Conservation (phyloP, 2,329 filamentous ascomycete genomes). For the Dichotomopilus funicola region DNA sequence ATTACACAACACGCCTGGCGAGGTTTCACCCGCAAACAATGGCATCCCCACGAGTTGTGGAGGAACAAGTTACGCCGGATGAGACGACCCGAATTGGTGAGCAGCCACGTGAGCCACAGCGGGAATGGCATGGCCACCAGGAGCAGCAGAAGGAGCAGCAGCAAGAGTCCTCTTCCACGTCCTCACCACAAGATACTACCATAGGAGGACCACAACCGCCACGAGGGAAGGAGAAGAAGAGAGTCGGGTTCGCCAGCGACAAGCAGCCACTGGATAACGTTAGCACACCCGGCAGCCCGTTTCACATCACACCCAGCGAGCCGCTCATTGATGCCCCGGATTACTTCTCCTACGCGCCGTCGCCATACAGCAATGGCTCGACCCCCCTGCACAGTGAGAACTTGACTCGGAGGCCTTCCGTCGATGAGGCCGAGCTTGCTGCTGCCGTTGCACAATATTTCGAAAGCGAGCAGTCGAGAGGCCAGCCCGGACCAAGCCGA, state of each 20-base stretch:
- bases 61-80: background rate
- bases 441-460: slow-evolving; percentile 23
- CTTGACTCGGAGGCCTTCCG: slow-evolving; percentile 21
- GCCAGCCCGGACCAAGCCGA: slow-evolving; percentile 15
- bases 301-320: slow-evolving; percentile 13
- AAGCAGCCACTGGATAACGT: slow-evolving; percentile 6
- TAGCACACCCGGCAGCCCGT: slow-evolving; percentile 9
- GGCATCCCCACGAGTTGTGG: slow-evolving; percentile 13
- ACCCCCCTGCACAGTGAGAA: slow-evolving; percentile 6
- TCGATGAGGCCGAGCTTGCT: slow-evolving; percentile 24
- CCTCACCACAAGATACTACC: background rate
- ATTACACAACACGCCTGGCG: background rate
- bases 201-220: slow-evolving; percentile 2
- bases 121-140: background rate
- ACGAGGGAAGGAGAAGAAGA: slow-evolving; percentile 26
- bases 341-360: slow-evolving; percentile 21
- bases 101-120: no score
- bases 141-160: background rate
- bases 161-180: background rate
- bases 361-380: slow-evolving; percentile 10
- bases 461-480: slow-evolving; percentile 20
- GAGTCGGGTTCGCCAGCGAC: slow-evolving; percentile 25
- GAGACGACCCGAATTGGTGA: background rate
- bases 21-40: slow-evolving; percentile 9
- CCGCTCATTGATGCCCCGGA: slow-evolving; percentile 13